phyloP scores from a whole-genome alignment of 805 yeast species.

The Zygosaccharomyces bisporus region DNA sequence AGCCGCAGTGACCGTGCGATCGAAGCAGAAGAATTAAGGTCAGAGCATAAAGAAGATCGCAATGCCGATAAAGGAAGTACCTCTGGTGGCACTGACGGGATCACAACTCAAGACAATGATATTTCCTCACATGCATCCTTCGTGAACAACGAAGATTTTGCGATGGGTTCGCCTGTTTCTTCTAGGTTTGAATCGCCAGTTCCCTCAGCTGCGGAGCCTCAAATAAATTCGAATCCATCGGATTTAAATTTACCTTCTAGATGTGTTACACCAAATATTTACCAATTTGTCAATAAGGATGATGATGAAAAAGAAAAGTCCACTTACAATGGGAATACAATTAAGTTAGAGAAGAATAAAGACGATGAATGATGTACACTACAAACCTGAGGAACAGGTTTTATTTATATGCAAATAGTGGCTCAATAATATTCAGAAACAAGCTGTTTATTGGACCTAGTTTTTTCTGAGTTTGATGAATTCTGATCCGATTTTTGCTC shows the following conservation, averaged over 20 bases:
- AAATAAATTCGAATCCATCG: constrained; percentile 17
- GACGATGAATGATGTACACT: constrained; percentile 36
- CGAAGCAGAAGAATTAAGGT: not conserved
- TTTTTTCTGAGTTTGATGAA: not conserved
- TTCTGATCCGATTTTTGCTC: not conserved
- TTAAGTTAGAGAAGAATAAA: constrained; percentile 43
- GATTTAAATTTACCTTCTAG: constrained; percentile 32
- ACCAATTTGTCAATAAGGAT: constrained; percentile 28
- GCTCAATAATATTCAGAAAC: constrained; percentile 1
- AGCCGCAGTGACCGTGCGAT: constrained; percentile 9
- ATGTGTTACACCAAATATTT: constrained; percentile 34
- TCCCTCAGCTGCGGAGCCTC: constrained; percentile 17
- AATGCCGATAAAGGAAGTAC: constrained; percentile 8
- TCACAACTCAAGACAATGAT: not conserved
- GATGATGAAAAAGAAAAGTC: constrained; percentile 38
- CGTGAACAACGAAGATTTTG: constrained; percentile 4
- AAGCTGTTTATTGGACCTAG: not conserved
- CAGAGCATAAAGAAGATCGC: constrained; percentile 4
- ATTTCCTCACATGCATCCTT: constrained; percentile 6
- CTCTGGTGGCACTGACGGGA: not conserved
- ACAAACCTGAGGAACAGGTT: not conserved
- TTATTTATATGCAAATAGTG: constrained; percentile 3
- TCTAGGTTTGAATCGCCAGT: constrained; percentile 19
- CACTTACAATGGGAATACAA: constrained; percentile 56
- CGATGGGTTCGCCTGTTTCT: constrained; percentile 17